Evolutionary conservation across 106 monocot genomes (phyloP).

Genomic region (Ottelia alismoides): DNA sequence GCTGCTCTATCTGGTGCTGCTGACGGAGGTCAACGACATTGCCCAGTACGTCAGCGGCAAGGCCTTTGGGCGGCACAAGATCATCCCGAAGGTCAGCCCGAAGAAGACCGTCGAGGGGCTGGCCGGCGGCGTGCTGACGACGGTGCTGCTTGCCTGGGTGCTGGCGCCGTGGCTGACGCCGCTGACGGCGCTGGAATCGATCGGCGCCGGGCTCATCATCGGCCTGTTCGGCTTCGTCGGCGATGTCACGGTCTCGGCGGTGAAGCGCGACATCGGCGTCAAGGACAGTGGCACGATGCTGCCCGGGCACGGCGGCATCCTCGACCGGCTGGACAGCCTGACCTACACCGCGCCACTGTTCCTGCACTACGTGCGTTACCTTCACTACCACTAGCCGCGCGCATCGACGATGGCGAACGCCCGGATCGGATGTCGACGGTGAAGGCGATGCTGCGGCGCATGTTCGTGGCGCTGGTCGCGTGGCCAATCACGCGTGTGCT

Average conservation of each 20-base stretch:
- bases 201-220: not conserved
- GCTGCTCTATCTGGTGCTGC: not conserved
- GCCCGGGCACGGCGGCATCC: not conserved
- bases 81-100: not conserved
- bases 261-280: not conserved
- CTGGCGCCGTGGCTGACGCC: not conserved
- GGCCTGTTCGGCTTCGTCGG: not conserved
- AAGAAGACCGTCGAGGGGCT: not conserved
- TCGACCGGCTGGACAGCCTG: not conserved
- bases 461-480: no score
- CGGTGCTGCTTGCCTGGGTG: not conserved
- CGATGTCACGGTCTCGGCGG: not conserved
- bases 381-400: no score
- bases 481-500: no score
- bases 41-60: not conserved
- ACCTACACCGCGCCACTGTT: not conserved
- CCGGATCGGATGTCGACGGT: no score
- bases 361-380: not conserved
- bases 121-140: not conserved
- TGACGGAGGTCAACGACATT: not conserved
- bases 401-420: no score
- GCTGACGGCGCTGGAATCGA: not conserved
- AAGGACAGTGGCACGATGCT: not conserved
- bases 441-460: no score
- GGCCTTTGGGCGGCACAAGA: not conserved